Evolutionary conservation across 805 yeast genomes (phyloP).

Genomic region (Candida michaelii): DNA sequence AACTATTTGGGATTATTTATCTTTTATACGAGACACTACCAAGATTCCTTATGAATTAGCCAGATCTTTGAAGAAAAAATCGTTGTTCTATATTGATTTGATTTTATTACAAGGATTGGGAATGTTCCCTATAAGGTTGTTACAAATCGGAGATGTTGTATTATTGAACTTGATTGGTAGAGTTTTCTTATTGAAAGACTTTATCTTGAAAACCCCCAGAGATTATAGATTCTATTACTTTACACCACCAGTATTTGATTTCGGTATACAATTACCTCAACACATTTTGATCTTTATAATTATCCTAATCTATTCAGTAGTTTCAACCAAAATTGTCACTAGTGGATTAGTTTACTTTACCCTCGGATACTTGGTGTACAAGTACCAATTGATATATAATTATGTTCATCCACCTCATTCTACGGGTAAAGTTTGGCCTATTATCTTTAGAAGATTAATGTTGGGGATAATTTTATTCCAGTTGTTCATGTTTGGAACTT

Average conservation of each 20-base stretch:
- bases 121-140: slow-evolving; percentile 57
- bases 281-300: slow-evolving; percentile 59
- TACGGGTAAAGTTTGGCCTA: slow-evolving; percentile 68
- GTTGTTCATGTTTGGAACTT: slow-evolving; percentile 62
- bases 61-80: slow-evolving; percentile 48
- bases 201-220: slow-evolving; percentile 49
- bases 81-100: slow-evolving; percentile 57
- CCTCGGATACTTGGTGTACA: slow-evolving; percentile 58
- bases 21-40: slow-evolving; percentile 57
- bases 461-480: slow-evolving; percentile 57
- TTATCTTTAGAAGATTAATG: slow-evolving; percentile 55
- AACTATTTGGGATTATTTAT: slow-evolving; percentile 58
- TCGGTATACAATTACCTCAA: slow-evolving; percentile 62
- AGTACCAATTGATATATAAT: slow-evolving; percentile 60
- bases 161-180: slow-evolving; percentile 41
- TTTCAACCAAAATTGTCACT: slow-evolving; percentile 58
- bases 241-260: slow-evolving; percentile 59
- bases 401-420: slow-evolving; percentile 66
- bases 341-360: slow-evolving; percentile 58
- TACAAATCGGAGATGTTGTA: slow-evolving; percentile 56
- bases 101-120: slow-evolving; percentile 71
- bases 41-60: slow-evolving; percentile 58
- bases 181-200: slow-evolving; percentile 37
- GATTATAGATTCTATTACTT: slow-evolving; percentile 51
- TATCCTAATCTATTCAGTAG: slow-evolving; percentile 58